phyloP scores from a whole-genome alignment of 345 rosid species.

The Alliaria petiolata region DNA sequence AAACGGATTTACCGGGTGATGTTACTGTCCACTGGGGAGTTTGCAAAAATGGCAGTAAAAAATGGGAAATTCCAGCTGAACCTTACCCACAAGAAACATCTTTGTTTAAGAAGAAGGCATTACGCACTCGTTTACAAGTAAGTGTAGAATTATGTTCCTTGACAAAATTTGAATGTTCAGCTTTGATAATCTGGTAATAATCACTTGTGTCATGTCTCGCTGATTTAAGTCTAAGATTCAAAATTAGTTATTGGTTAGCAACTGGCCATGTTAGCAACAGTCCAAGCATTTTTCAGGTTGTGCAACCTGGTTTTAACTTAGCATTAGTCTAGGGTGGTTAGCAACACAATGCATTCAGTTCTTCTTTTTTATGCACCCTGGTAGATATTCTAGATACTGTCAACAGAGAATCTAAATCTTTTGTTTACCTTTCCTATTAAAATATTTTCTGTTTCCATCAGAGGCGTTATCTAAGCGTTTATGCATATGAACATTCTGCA shows the following conservation, averaged over 20 bases:
- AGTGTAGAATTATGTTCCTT: slow-evolving; percentile 10
- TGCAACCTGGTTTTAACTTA: not conserved
- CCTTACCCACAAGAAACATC: slow-evolving; percentile 76
- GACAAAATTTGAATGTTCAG: not conserved
- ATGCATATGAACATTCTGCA: slow-evolving; percentile 39
- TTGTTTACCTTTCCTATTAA: not conserved
- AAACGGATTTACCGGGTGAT: slow-evolving; percentile 81
- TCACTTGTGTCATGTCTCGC: not conserved
- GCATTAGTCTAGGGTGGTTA: not conserved
- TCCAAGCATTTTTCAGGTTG: not conserved
- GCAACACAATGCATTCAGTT: not conserved
- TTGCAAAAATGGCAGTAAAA: slow-evolving; percentile 66
- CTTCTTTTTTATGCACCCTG: not conserved
- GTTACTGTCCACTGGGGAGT: slow-evolving; percentile 97
- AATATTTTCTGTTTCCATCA: not conserved
- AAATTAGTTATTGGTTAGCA: slow-evolving; percentile 1
- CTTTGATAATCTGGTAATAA: not conserved
- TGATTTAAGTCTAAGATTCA: not conserved
- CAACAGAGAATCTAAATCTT: not conserved
- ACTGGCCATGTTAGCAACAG: not conserved
- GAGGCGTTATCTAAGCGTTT: slow-evolving; percentile 5
- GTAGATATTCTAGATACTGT: not conserved
- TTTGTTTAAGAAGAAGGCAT: slow-evolving; percentile 74
- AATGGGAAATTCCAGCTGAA: slow-evolving; percentile 80
- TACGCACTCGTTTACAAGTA: slow-evolving; percentile 81